Base-by-base conservation (phyloP, 140 eudicot genomes). In the Bidens hawaiensis region DNA sequence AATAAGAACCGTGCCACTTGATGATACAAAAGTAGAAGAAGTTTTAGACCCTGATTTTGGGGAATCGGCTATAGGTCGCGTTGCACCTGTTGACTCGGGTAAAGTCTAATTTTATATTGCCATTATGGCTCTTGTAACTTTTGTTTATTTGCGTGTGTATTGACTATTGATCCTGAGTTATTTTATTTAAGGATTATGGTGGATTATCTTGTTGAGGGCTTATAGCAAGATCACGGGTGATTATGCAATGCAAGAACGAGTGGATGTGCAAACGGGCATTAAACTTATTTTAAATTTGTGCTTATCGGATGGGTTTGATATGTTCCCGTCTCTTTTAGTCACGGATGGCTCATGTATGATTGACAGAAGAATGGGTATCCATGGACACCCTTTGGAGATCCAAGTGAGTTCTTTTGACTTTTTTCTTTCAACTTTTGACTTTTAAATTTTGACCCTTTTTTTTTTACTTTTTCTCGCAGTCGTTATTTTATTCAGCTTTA, bases 291-390 rank as follows among this genome's bases (percentile, higher is more conserved):
- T 93, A 22, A 93, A 93, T 64, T 75, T 93, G 66, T 93, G 99
- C 24, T 67, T 93, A 67, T 69, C 97, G 15, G 97, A 91, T 78
- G 99, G 99, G 15, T 93, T 93, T 56, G 99, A 93, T 77, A 93
- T 93, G 96, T 93, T 93, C 68, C 99, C 99, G 30, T 76, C 99
- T 59, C 77, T 93, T 52, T 76, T 93, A 42, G 99, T 88, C 59
- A 93, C 99, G 55, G 97, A 93, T 79, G 97, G 99, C 24, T 93
- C 99, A 8, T 93, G 99, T 60, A 93, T 93, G 99, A 93, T 93
- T 62, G 99, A 93, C 81, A 74, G 99, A 34, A 79, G 99, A 38
- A 85, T 93, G 95, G 97, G 99, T 70, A 93, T 93, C 62, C 96
- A 91, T 78, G 99, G 96, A 19, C 99, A 93, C 74, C 99, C 99